Evolutionary conservation across 345 rosid genomes (phyloP).

Genomic region (Euphorbia lathyris): DNA sequence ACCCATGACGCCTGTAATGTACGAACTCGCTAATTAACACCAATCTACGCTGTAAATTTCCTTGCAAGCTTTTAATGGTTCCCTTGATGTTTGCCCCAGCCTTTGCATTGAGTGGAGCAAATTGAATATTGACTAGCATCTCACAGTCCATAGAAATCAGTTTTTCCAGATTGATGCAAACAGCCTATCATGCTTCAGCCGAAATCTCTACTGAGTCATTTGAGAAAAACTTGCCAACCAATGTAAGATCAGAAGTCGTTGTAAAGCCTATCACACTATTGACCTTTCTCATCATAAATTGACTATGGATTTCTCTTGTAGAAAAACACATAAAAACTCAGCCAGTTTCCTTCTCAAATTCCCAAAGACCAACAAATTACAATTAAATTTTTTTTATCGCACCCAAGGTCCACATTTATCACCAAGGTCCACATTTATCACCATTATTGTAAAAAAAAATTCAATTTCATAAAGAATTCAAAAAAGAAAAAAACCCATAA

Average conservation of each 20-base stretch:
- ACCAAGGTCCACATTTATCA: too few species aligned
- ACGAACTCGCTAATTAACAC: constrained; percentile 16
- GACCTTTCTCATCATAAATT: too few species aligned
- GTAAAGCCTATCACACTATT: constrained; percentile 42
- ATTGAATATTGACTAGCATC: constrained; percentile 48
- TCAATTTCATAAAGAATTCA: too few species aligned
- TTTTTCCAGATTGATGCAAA: constrained; percentile 25
- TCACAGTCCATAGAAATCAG: constrained; percentile 56
- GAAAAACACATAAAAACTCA: too few species aligned
- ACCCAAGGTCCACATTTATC: too few species aligned
- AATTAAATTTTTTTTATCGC: too few species aligned
- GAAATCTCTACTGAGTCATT: constrained; percentile 42
- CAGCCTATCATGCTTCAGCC: constrained; percentile 94
- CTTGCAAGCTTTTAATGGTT: constrained; percentile 57
- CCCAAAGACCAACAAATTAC: too few species aligned
- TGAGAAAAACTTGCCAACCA: constrained; percentile 20
- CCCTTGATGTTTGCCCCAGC: constrained; percentile 53
- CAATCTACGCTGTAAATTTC: constrained; percentile 13
- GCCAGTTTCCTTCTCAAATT: too few species aligned
- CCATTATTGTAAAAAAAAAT: too few species aligned
- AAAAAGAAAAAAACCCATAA: too few species aligned
- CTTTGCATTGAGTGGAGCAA: constrained; percentile 53
- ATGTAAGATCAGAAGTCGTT: constrained; percentile 20
- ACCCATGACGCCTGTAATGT: constrained; percentile 90
- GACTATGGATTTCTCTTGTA: too few species aligned